Evolutionary conservation across 345 rosid genomes (phyloP).

Genomic region (Arabidopsis suecica): DNA sequence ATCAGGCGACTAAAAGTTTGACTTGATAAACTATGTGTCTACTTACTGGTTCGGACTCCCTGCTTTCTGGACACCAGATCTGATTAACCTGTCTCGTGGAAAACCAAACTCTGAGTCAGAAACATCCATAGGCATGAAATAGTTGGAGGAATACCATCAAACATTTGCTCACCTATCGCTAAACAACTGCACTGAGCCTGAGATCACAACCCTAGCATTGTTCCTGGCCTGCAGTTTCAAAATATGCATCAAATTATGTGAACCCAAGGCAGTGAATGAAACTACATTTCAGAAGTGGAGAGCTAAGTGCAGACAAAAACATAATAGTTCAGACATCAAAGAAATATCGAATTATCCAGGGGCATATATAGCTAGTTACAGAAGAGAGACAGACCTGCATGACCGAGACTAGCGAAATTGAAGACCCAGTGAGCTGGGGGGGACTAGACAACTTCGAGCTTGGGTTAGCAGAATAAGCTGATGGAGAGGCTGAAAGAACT

Average conservation of each 20-base stretch:
- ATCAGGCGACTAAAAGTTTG: constrained; percentile 4
- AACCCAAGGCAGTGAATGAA: constrained; percentile 1
- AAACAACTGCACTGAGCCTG: constrained; percentile 70
- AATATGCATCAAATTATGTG: constrained; percentile 12
- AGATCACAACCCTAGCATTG: constrained; percentile 72
- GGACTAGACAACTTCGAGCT: constrained; percentile 60
- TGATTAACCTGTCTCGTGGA: constrained; percentile 55
- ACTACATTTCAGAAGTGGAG: neutral
- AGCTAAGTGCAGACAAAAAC: constrained; percentile 9
- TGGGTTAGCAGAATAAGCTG: constrained; percentile 77
- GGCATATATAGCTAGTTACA: constrained; percentile 10
- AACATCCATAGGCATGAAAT: constrained; percentile 35
- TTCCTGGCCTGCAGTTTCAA: constrained; percentile 65
- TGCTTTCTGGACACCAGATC: constrained; percentile 65
- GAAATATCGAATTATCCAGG: constrained; percentile 1
- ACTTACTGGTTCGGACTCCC: constrained; percentile 58
- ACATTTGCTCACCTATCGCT: constrained; percentile 54
- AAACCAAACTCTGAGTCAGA: constrained; percentile 32
- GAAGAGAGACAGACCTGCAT: constrained; percentile 52
- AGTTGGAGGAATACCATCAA: constrained; percentile 17
- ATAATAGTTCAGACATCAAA: constrained; percentile 7
- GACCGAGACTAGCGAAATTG: constrained; percentile 69
- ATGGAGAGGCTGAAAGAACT: constrained; percentile 71
- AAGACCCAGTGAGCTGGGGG: constrained; percentile 62
- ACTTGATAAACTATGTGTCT: constrained; percentile 17